Base-by-base conservation (phyloP, 495 filamentous ascomycete genomes). In the Xylaria nigripes region DNA sequence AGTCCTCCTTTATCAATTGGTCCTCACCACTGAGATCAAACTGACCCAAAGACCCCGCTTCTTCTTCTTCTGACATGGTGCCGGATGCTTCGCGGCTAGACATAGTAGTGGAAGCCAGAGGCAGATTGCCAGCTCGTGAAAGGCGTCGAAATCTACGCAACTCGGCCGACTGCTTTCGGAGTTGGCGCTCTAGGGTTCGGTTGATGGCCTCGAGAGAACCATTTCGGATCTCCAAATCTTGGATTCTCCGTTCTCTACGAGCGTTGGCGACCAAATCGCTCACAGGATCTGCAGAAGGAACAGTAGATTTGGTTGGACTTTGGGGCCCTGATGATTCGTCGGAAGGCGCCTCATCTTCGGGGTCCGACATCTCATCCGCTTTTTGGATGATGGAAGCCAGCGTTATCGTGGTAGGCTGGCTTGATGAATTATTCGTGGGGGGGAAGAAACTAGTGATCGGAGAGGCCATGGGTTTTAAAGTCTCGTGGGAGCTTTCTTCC, bases 171-270 rank as follows among this genome's bases (percentile, higher is more conserved):
- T 97, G 93, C 61, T 93, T 93, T 5, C 89, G 81, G 68, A 99
- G 81, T 61, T 96, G 88, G 9, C 87, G 79, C 68, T 99, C 93
- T 1, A 99, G 72, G 0, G 89, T 90, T 45, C 90, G 81, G 62
- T 99, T 99, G 70, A 99, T 96, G n/a, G 94, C 94, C 25, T 95
- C 78, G 7, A 99, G 80, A 21, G 90, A 95, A 2, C 89, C 92
- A 59, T 99, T 99, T 56, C 87, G 95, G 55, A 99, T 99, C 63
- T 99, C 88, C n/a, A 99, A 74, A 66, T 99, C 93, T 59, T 97
- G 74, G 25, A 99, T 91, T 69, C 96, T 97, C 51, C 93, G 83
- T 69, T 96, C 93, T 6, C 87, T 83, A 15, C 93, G 82, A 6
- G 93, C 93, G 67, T 87, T 92, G 10, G 86, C 78, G 2, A 90